phyloP scores from a whole-genome alignment of 345 rosid genomes.

The Linum tenue region DNA sequence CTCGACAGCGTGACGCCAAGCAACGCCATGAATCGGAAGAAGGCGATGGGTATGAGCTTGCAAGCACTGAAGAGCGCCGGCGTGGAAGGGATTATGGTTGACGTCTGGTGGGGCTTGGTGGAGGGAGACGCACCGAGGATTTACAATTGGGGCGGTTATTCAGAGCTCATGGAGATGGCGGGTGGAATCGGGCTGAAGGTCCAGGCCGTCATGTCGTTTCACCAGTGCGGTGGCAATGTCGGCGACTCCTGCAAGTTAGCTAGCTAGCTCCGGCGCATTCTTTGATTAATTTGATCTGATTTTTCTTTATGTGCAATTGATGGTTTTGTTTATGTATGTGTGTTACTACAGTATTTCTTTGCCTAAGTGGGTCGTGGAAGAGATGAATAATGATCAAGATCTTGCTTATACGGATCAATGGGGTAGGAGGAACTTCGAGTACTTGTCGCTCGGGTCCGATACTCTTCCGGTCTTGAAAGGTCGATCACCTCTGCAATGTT shows the following conservation, averaged over 20 bases:
- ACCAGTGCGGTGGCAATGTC: constrained; percentile 99
- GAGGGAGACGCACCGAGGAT: constrained; percentile 73
- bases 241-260: constrained; percentile 89
- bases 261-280: background rate
- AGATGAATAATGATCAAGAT: constrained; percentile 55
- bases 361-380: constrained; percentile 83
- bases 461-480: constrained; percentile 78
- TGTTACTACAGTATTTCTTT: constrained; percentile 57
- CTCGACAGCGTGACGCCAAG: constrained; percentile 80
- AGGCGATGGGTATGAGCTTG: constrained; percentile 90
- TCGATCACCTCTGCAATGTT: constrained; percentile 84
- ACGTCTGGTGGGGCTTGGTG: constrained; percentile 99
- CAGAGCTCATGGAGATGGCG: constrained; percentile 81
- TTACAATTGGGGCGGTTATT: constrained; percentile 94
- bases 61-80: constrained; percentile 96
- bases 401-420: constrained; percentile 98
- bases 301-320: background rate
- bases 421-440: constrained; percentile 92
- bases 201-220: constrained; percentile 98
- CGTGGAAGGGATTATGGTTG: constrained; percentile 92
- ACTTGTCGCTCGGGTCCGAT: constrained; percentile 84
- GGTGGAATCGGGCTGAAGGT: constrained; percentile 81
- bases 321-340: background rate
- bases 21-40: constrained; percentile 67
- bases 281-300: background rate